Percentiles rank a stretch among this genome's conserved stretches.
phyloP scores from a whole-genome alignment of 495 filamentous ascomycete species.

The Melanomma pulvis-pyrius region DNA sequence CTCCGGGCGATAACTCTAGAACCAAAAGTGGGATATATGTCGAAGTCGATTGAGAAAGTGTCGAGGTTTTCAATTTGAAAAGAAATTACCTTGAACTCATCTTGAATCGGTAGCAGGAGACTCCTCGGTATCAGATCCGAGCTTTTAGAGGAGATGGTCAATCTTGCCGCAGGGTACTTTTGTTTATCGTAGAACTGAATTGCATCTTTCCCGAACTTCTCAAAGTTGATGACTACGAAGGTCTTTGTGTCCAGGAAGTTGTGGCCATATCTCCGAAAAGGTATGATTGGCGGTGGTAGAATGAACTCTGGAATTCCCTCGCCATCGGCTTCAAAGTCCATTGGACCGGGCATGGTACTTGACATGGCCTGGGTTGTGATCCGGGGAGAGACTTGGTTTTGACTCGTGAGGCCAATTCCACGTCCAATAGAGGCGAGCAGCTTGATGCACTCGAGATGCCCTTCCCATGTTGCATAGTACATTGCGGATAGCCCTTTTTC shows the following conservation, averaged over 20 bases:
- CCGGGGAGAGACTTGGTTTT: constrained; percentile 25
- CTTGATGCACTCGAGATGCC: constrained; percentile 90
- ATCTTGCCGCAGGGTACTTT: constrained; percentile 90
- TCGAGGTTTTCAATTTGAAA: constrained; percentile 95
- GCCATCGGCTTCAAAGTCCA: constrained; percentile 73
- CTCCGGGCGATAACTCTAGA: constrained; percentile 96
- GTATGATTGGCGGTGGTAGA: constrained; percentile 94
- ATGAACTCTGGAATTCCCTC: constrained; percentile 92
- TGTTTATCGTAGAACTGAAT: constrained; percentile 91
- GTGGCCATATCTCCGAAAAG: constrained; percentile 89
- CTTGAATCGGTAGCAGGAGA: constrained; percentile 90
- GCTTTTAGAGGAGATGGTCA: constrained; percentile 94
- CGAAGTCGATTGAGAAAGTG: constrained; percentile 93
- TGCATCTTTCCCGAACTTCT: constrained; percentile 67
- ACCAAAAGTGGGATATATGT: constrained; percentile 96
- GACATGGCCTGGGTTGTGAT: constrained; percentile 44
- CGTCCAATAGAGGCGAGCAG: constrained; percentile 59
- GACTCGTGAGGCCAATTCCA: constrained; percentile 29
- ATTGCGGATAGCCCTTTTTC: constrained; percentile 92
- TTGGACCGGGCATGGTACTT: constrained; percentile 53
- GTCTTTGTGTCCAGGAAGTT: constrained; percentile 98
- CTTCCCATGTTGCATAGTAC: constrained; percentile 99
- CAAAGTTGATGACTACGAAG: constrained; percentile 87
- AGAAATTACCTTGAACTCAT: constrained; percentile 86
- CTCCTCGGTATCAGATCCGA: constrained; percentile 96